Percentiles rank a stretch among this genome's conserved stretches.
These are phyloP conservation scores for Olyra latifolia DNA, from an alignment of 176 grass and related monocot species.

Conservation along the genomic window DNA sequence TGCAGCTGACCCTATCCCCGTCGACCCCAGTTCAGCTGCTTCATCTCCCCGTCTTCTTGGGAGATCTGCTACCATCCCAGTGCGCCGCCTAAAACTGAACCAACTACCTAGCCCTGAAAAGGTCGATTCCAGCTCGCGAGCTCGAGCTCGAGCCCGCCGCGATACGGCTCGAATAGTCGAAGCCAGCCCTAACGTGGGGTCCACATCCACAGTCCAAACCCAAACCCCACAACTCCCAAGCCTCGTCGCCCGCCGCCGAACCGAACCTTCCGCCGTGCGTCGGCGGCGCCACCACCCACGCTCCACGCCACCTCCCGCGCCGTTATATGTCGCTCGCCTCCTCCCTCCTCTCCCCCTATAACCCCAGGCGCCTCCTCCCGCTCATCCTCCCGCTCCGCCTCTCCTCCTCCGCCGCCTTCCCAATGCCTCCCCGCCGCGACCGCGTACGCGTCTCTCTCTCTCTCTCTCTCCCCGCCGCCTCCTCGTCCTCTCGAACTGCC, in stretches of 20 bases:
- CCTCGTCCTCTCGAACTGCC: neutral
- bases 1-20: no score
- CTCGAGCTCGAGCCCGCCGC: no score
- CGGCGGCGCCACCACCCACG: neutral
- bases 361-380: conserved; percentile 33
- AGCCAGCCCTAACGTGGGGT: no score
- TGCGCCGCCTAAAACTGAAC: no score
- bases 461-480: neutral
- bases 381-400: conserved; percentile 37
- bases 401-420: conserved; percentile 11
- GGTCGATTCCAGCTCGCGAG: no score
- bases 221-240: neutral
- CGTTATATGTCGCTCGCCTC: conserved; percentile 15
- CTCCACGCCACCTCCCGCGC: neutral
- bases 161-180: no score
- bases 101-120: no score
- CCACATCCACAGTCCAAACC: neutral
- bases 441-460: no score
- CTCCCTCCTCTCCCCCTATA: conserved; percentile 22
- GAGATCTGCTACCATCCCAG: no score
- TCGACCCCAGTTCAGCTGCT: no score
- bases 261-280: neutral
- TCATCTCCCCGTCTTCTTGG: no score
- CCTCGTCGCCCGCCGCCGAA: neutral
- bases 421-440: conserved; percentile 23